Percentiles rank a stretch among this genome's conserved stretches.
Conservation (phyloP, 2,329 filamentous ascomycete genomes). For the Colletotrichum scovillei region DNA sequence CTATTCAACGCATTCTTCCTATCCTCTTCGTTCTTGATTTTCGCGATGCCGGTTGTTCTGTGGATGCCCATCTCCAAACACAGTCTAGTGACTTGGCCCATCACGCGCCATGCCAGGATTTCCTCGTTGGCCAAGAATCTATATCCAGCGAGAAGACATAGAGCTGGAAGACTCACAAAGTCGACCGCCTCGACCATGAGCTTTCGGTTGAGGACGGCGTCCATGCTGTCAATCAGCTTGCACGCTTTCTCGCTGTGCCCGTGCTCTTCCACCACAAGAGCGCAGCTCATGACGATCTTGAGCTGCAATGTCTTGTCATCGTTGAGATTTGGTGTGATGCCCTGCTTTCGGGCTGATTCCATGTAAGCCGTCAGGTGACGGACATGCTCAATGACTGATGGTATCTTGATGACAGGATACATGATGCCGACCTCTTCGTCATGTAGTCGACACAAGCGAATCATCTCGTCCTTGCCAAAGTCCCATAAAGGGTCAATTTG, state of each 20-base stretch:
- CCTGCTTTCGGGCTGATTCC: conserved; percentile 59
- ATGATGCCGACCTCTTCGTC: conserved; percentile 93
- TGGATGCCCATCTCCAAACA: conserved; percentile 88
- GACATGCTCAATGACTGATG: conserved; percentile 76
- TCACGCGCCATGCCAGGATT: conserved; percentile 85
- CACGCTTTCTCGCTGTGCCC: conserved; percentile 81
- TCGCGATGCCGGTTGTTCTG: conserved; percentile 77
- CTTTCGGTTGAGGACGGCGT: conserved; percentile 75
- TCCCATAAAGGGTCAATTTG: conserved; percentile 81
- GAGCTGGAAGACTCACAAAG: conserved; percentile 59
- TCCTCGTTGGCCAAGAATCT: conserved; percentile 90
- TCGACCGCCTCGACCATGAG: conserved; percentile 65
- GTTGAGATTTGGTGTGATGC: conserved; percentile 51
- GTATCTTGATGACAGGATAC: conserved; percentile 87
- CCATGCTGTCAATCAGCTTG: conserved; percentile 81
- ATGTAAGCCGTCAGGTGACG: conserved; percentile 78
- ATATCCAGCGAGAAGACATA: conserved; percentile 70
- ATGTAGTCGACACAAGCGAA: conserved; percentile 81
- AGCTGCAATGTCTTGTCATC: conserved; percentile 73
- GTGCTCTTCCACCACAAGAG: conserved; percentile 80
- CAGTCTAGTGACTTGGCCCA: conserved; percentile 83
- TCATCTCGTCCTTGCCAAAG: conserved; percentile 81
- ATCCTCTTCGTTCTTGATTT: conserved; percentile 76
- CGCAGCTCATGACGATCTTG: conserved; percentile 86
- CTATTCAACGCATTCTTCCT: conserved; percentile 75